phyloP scores from a whole-genome alignment of 2,329 filamentous ascomycete species.

The Diaporthe vexans region DNA sequence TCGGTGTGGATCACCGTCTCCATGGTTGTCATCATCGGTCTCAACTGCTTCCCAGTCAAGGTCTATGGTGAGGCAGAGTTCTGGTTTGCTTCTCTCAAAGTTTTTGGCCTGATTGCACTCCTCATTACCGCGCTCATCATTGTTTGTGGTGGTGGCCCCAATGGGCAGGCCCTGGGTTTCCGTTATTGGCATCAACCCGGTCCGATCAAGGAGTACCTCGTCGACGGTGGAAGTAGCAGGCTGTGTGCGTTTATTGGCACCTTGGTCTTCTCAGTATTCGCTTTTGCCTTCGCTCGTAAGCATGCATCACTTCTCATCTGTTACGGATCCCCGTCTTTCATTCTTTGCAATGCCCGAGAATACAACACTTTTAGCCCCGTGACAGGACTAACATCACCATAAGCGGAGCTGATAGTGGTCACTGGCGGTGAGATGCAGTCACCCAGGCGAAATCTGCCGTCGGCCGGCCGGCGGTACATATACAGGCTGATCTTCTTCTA shows the following conservation, averaged over 20 bases:
- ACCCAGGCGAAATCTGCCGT: no score
- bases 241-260: conserved; percentile 61
- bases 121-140: conserved; percentile 33
- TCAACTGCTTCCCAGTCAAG: conserved; percentile 42
- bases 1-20: conserved; percentile 45
- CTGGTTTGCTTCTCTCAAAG: conserved; percentile 37
- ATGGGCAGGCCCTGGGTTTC: conserved; percentile 53
- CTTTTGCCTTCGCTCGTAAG: conserved; percentile 40
- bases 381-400: no score
- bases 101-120: conserved; percentile 32
- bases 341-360: no score
- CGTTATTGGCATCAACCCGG: conserved; percentile 60
- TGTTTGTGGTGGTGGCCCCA: conserved; percentile 33
- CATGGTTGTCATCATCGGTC: conserved; percentile 42
- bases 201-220: conserved; percentile 58
- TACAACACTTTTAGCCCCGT: no score
- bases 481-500: conserved; percentile 51
- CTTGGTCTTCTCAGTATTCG: conserved; percentile 51
- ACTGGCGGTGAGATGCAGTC: no score
- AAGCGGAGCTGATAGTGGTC: conserved; percentile 15
- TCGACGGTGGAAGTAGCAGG: conserved; percentile 53
- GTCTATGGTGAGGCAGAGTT: conserved; percentile 37
- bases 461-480: conserved; percentile 46
- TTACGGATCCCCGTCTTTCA: no score
- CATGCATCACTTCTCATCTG: neutral